Evolutionary conservation across 148 eudicot species (phyloP), one percentile per base, ranked within the genome.

Genomic region (Amaranthus hypochondriacus): DNA sequence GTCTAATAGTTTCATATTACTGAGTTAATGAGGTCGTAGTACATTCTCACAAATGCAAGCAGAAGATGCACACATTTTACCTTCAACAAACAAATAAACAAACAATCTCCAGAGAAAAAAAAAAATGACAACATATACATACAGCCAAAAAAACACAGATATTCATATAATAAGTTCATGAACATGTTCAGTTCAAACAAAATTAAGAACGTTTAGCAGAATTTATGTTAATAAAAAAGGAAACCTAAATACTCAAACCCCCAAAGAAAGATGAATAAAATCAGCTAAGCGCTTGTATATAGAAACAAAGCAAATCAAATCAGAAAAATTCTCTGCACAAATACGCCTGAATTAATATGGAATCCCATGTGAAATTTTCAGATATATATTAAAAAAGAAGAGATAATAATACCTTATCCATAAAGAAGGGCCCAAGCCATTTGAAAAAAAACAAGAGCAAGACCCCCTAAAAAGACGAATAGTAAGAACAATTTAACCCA

Each of bases 361-460:
- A 62, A 5, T 8, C 68, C 68, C 51, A 0, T 48, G 69, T 7
- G 49, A 47, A 65, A 65, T 46, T 6, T 66, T 5, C 8, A n/a
- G 5, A 8, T 7, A 66, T 43, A 66, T 0, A 48, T 8, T 14
- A 7, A 46, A 50, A n/a, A 21, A 46, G 68, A 56, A 54, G 15
- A 4, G 52, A 39, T 9, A 14, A 0, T n/a, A 7, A 69, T 70
- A 94, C 98, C 93, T 88, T 94, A 58, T 94, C 89, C 88, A 94
- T 88, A 42, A 81, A 74, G 63, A 83, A 88, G 43, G 98, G 98
- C 2, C 86, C 88, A 57, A 94, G 66, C 98, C 98, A 94, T 72
- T 83, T 86, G 78, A 88, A 73, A 74, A 74, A 84, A 80, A 57
- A 90, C 93, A 73, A 82, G 82, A 28, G 82, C 93, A 75, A 94